These are phyloP conservation scores for Arbutus unedo DNA, from an alignment of 148 eudicot species.

Conservation along the genomic window DNA sequence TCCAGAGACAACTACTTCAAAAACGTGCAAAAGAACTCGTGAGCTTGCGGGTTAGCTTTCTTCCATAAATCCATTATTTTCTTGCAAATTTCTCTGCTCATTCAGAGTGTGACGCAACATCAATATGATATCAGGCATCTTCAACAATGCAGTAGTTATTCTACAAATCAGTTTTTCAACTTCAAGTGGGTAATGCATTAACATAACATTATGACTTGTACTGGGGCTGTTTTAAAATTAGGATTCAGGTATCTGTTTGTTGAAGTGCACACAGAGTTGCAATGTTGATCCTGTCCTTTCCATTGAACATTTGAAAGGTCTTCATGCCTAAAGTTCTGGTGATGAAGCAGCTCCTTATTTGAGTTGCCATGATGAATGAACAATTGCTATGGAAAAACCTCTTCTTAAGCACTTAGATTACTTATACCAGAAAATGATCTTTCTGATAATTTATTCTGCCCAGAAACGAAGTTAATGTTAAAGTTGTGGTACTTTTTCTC, in stretches of 20 bases:
- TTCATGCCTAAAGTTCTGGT: neutral
- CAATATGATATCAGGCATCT: neutral
- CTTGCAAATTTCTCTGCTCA: neutral
- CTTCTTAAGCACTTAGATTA: neutral
- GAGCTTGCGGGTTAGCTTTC: slow-evolving; percentile 47
- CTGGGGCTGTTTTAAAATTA: neutral
- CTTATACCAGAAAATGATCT: neutral
- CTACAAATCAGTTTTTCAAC: neutral
- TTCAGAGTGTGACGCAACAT: neutral
- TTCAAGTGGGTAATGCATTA: neutral
- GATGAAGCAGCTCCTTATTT: neutral
- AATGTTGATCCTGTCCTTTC: neutral
- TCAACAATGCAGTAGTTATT: neutral
- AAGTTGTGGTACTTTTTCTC: neutral
- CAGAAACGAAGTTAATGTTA: neutral
- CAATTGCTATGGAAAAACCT: neutral
- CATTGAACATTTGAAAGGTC: neutral
- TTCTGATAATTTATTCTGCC: neutral
- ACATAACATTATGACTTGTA: neutral
- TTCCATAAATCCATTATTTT: neutral
- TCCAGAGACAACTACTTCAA: slow-evolving; percentile 68
- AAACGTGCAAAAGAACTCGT: slow-evolving; percentile 72
- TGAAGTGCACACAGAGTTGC: neutral
- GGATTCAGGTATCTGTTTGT: neutral
- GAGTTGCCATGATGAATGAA: neutral